phyloP scores from a whole-genome alignment of 495 filamentous ascomycete genomes.

The Penicillium nucicola region DNA sequence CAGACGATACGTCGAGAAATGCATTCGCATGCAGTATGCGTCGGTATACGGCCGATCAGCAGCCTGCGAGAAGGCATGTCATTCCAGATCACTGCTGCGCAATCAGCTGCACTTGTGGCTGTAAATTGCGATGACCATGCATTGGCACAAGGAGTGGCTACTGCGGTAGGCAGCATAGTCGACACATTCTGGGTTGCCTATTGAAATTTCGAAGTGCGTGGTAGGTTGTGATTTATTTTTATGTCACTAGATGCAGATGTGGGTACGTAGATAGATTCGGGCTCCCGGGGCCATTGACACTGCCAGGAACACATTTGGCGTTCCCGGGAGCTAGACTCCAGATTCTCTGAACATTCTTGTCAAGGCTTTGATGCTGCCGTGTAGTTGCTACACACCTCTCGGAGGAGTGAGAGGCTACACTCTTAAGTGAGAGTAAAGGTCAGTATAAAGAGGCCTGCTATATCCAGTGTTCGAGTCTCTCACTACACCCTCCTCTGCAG shows the following conservation, averaged over 20 bases:
- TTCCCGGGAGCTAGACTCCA: not conserved
- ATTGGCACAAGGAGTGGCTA: not conserved
- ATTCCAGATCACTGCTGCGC: conserved; percentile 1
- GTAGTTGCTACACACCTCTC: not conserved
- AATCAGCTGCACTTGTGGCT: not conserved
- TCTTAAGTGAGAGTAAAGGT: not conserved
- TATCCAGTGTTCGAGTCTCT: not conserved
- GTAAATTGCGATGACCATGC: not conserved
- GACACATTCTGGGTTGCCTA: not conserved
- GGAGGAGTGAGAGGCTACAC: not conserved
- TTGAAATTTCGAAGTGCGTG: not conserved
- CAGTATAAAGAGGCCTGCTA: not conserved
- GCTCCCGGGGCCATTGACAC: not conserved
- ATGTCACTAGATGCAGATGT: not conserved
- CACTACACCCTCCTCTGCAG: not conserved
- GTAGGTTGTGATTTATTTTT: not conserved
- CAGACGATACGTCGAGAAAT: too few relatives aligned
- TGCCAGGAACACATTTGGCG: not conserved
- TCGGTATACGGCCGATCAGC: not conserved
- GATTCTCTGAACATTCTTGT: not conserved
- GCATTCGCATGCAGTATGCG: too few relatives aligned
- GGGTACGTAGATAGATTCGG: not conserved
- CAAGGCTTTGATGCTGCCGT: not conserved
- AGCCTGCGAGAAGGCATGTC: not conserved
- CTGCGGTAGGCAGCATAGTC: too few relatives aligned